Conservation (phyloP, 331 rosid species). For the Quercus lobata region DNA sequence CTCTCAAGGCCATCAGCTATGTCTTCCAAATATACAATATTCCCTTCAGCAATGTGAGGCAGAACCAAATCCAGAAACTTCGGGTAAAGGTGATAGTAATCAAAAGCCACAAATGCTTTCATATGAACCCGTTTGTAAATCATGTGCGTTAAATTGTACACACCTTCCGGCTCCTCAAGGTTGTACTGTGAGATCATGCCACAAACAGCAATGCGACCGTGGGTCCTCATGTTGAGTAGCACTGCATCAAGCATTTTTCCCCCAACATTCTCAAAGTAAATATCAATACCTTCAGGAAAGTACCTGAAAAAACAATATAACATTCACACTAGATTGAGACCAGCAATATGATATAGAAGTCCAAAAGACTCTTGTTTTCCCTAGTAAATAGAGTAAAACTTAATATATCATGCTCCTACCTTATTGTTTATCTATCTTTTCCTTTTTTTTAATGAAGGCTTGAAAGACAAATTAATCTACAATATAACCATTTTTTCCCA, state of each 20-base stretch:
- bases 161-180: not conserved
- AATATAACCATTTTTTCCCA: not conserved
- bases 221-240: slow-evolving; percentile 17
- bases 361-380: not conserved
- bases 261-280: slow-evolving; percentile 20
- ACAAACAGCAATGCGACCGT: slow-evolving; percentile 13
- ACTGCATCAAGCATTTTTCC: slow-evolving; percentile 24
- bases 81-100: slow-evolving; percentile 5
- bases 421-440: too few species aligned
- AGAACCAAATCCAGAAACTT: not conserved
- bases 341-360: not conserved
- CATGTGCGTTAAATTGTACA: not conserved
- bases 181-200: slow-evolving; percentile 24
- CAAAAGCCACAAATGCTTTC: not conserved
- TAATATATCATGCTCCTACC: not conserved
- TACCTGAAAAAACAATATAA: not conserved
- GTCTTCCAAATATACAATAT: slow-evolving; percentile 22
- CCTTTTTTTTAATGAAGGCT: too few species aligned
- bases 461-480: not conserved
- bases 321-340: not conserved
- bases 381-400: not conserved
- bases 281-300: slow-evolving; percentile 14
- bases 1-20: slow-evolving; percentile 17
- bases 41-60: slow-evolving; percentile 13
- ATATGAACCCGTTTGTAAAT: not conserved